These are phyloP conservation scores for Pichia sp. DNA, from an alignment of 1,139 yeast species.

Conservation along the genomic window DNA sequence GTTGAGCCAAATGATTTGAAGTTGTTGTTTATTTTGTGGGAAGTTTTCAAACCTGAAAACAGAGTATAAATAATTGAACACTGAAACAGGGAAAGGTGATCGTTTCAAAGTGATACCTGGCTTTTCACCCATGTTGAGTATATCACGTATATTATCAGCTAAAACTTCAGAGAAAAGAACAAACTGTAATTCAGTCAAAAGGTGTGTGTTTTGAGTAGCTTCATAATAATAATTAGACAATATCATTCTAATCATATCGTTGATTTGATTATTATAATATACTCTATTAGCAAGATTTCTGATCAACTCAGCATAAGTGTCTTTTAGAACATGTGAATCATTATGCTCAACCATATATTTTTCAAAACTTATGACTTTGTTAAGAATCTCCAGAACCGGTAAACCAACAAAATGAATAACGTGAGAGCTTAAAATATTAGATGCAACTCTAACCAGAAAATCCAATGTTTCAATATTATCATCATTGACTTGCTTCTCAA, in stretches of 20 bases:
- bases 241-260: slow-evolving; percentile 64
- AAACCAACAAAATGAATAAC: slow-evolving; percentile 82
- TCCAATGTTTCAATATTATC: slow-evolving; percentile 33
- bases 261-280: slow-evolving; percentile 71
- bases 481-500: slow-evolving; percentile 29
- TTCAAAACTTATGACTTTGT: slow-evolving; percentile 56
- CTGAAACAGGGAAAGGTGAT: slow-evolving; percentile 17
- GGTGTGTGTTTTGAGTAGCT: background rate
- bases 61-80: slow-evolving; percentile 22
- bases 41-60: slow-evolving; percentile 23
- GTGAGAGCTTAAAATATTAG: slow-evolving; percentile 59
- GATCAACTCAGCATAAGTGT: slow-evolving; percentile 37
- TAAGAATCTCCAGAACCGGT: slow-evolving; percentile 73
- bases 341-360: slow-evolving; percentile 34
- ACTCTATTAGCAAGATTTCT: slow-evolving; percentile 62
- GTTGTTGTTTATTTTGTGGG: slow-evolving; percentile 14
- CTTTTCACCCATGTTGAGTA: slow-evolving; percentile 19
- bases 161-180: slow-evolving; percentile 16
- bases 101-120: slow-evolving; percentile 20
- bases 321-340: slow-evolving; percentile 18
- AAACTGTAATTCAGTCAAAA: slow-evolving; percentile 10
- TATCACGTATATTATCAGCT: slow-evolving; percentile 21
- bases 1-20: slow-evolving; percentile 22
- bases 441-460: slow-evolving; percentile 46
- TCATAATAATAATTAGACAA: slow-evolving; percentile 22